Evolutionary conservation across 805 yeast species (phyloP), one percentile per base, ranked within the genome.

Genomic region (Groenewaldozyma tartarivorans): DNA sequence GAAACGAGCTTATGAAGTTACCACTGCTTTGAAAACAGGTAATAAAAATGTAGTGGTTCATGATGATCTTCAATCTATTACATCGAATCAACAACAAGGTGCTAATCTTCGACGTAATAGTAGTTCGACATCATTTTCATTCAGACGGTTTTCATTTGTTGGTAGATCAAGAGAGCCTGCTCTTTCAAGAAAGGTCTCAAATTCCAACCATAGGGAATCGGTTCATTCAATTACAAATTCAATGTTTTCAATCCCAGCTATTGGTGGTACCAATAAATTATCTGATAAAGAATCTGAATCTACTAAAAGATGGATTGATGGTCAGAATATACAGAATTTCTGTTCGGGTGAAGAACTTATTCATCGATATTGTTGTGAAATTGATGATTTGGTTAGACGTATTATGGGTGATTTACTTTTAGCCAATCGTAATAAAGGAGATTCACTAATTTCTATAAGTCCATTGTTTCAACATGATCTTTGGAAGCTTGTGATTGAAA

Each of bases 261-360:
- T 45, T 20, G 57, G 53, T 3, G 53, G 54, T 2, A 50, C 48
- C 15, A 47, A 48, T 34, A 61, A 61, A 39, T 54, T 61, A 20
- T 50, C 56, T 4, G 66, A 61, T 39, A 48, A 56, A 16, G 66
- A 61, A 34, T 55, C 60, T 4, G 62, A 60, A 13, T 40, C 48
- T 0, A 57, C 60, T 4, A 33, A 43, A 27, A 43, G 49, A 18
- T 61, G 54, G 53, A 42, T 61, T 36, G 48, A 53, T 13, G 53
- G 54, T 9, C 53, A 54, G 41, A 51, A 54, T 2, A 54, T 57
- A 19, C 62, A 57, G 34, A 60, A 58, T 35, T 47, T 60, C 30
- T 53, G 63, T 33, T 53, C 48, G 4, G 58, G 60, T 9, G 66
- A 61, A 39, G 66, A 61, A 41, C 41, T 52, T n/a, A 50, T 61